Base-by-base conservation (phyloP, 2,329 filamentous ascomycete species). In the Trichoderma lentiforme region DNA sequence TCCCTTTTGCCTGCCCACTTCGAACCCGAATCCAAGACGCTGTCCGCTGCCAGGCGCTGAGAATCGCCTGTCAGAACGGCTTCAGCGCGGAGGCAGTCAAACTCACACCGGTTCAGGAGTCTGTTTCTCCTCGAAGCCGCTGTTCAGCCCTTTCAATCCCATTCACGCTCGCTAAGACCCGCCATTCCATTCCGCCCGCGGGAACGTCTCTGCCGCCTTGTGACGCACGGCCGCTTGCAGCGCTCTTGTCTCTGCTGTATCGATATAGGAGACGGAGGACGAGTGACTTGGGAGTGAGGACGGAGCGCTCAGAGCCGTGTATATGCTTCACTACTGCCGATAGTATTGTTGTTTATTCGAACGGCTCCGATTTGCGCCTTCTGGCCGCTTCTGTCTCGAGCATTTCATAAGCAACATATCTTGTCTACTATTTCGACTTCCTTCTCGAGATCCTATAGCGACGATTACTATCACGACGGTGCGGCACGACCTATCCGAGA, bases 81-180 rank as follows among this genome's bases (percentile, higher is more conserved):
- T n/a, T 3, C 26, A 60, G 28, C 30, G 53, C 24, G 53, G 70
- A 39, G 21, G 36, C 30, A 18, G 69, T 24, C 7, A 43, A 28
- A n/a, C 24, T 12, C 11, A 11, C 26, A 18, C 39, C 30, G 32
- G 30, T 32, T 57, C 24, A 57, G 47, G 60, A 70, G 68, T 56
- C 51, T 61, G 32, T 26, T 56, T 43, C 65, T 57, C 15, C 34
- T 26, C 60, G 47, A 62, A 71, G 63, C 56, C 53, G 70, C 32
- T 58, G 43, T n/a, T 56, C 57, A 28, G 28, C 66, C 65, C 30
- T n/a, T 43, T 30, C 30, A 30, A 30, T 62, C 36, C 36, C 3
- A 58, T 67, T 72, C 70, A 72, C 70, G 63, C 43, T 72, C 70
- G 57, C 70, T 68, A 63, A 68, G 64, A 72, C 64, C 70, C 70